Evolutionary conservation across 768 basidiomycete genomes (phyloP), one percentile per base, ranked within the genome.

Genomic region (Grammothele lineata): DNA sequence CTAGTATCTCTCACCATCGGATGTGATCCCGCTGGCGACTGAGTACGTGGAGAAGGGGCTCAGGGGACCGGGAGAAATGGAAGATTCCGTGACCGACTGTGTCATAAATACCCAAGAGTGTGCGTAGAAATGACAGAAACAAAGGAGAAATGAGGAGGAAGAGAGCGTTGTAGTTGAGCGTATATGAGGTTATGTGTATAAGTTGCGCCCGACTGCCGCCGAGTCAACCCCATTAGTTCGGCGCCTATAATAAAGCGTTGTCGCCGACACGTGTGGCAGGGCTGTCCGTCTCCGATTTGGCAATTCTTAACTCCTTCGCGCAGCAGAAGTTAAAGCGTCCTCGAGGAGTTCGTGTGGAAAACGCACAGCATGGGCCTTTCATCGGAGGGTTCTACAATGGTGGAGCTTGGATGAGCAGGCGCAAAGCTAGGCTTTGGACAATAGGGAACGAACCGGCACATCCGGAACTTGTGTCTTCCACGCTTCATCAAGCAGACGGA

Each of bases 21-120:
- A 69, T 24, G 68, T 69, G 27, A 61, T 62, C 30, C 64, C 67
- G 45, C 65, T 66, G 27, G 56, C 61, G 46, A 40, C 60, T 25
- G 50, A 62, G 52, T 60, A 48, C 46, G 60, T 58, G 24, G 66
- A 66, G 59, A 69, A 69, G 55, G 68, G 68, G 60, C 67, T 68
- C 63, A 69, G 63, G 10, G 68, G 65, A 21, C 62, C 55, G 27
- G 68, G 66, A 15, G 67, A 67, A 34, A 65, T 54, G 14, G 66
- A 63, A 9, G 66, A 62, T 38, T 68, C 67, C 32, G 68, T 68
- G 17, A 65, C 49, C 33, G 66, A 61, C 25, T 57, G 57, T 34
- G 63, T 52, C 66, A 64, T 62, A 53, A 53, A 53, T 48, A 53
- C 35, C 18, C 33, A 43, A 35, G 17, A 33, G 15, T 22, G 21